Evolutionary conservation across 345 rosid genomes (phyloP).

Genomic region (Eucalyptus virginea): DNA sequence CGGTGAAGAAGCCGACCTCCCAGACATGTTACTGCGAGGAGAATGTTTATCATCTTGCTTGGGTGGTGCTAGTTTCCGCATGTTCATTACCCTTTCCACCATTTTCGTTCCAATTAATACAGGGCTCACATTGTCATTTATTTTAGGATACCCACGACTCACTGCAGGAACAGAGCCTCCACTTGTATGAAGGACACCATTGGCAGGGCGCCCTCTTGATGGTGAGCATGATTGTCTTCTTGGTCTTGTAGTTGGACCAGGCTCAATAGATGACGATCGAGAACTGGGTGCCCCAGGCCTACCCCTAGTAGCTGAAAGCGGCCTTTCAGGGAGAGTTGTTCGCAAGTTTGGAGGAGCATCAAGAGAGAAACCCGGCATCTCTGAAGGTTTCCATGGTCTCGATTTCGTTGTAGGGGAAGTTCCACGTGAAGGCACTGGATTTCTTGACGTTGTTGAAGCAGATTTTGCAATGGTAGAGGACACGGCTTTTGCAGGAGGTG

Average conservation of each 20-base stretch:
- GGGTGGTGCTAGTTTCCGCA: constrained; percentile 86
- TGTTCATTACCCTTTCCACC: constrained; percentile 95
- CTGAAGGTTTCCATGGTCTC: constrained; percentile 97
- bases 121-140: constrained; percentile 72
- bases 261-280: constrained; percentile 83
- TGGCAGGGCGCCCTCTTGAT: constrained; percentile 69
- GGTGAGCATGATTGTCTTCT: constrained; percentile 96
- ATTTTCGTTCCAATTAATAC: constrained; percentile 79
- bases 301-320: constrained; percentile 89
- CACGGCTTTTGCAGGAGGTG: constrained; percentile 31
- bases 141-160: constrained; percentile 53
- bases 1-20: constrained; percentile 68
- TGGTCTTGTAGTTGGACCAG: constrained; percentile 52
- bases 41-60: constrained; percentile 71
- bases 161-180: constrained; percentile 93
- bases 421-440: constrained; percentile 52
- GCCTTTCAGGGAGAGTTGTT: constrained; percentile 78
- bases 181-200: constrained; percentile 45
- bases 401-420: constrained; percentile 71
- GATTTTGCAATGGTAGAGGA: background rate
- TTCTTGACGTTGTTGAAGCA: constrained; percentile 23
- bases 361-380: constrained; percentile 94
- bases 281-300: constrained; percentile 93
- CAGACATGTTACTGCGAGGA: constrained; percentile 61
- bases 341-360: constrained; percentile 97